phyloP scores from a whole-genome alignment of 2,329 filamentous ascomycete species.

The Colletotrichum tofieldiae region DNA sequence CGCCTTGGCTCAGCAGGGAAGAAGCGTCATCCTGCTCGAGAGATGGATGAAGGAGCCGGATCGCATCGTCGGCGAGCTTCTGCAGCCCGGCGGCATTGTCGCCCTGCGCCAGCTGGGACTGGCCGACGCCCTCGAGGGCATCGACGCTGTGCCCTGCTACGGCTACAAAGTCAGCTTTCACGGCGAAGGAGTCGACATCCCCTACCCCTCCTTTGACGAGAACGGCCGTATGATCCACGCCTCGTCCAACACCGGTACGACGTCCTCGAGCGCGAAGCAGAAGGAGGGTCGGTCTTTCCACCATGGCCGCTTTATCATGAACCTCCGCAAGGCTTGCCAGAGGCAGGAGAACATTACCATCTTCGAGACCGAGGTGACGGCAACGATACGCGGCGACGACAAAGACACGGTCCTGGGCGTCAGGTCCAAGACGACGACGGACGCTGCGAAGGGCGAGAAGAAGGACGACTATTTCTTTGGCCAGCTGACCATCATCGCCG shows the following conservation, averaged over 20 bases:
- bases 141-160: slow-evolving; percentile 86
- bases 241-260: slow-evolving; percentile 24
- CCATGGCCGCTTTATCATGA: slow-evolving; percentile 92
- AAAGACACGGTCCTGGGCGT: slow-evolving; percentile 86
- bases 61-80: slow-evolving; percentile 93
- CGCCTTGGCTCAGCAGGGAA: slow-evolving; percentile 88
- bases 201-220: slow-evolving; percentile 79
- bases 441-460: slow-evolving; percentile 70
- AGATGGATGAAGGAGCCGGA: slow-evolving; percentile 92
- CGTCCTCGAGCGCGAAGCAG: slow-evolving; percentile 45
- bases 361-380: slow-evolving; percentile 89
- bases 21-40: slow-evolving; percentile 92
- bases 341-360: slow-evolving; percentile 88
- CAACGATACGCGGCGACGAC: slow-evolving; percentile 79
- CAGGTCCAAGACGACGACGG: slow-evolving; percentile 79
- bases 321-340: slow-evolving; percentile 82
- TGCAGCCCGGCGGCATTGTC: slow-evolving; percentile 91
- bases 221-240: slow-evolving; percentile 50
- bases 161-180: slow-evolving; percentile 93
- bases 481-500: slow-evolving; percentile 88
- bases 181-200: slow-evolving; percentile 79
- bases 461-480: slow-evolving; percentile 86
- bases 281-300: slow-evolving; percentile 88
- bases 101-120: slow-evolving; percentile 87
- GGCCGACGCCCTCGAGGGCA: slow-evolving; percentile 85